Base-by-base conservation (phyloP, 495 filamentous ascomycete genomes). In the Penicillium alfredii region DNA sequence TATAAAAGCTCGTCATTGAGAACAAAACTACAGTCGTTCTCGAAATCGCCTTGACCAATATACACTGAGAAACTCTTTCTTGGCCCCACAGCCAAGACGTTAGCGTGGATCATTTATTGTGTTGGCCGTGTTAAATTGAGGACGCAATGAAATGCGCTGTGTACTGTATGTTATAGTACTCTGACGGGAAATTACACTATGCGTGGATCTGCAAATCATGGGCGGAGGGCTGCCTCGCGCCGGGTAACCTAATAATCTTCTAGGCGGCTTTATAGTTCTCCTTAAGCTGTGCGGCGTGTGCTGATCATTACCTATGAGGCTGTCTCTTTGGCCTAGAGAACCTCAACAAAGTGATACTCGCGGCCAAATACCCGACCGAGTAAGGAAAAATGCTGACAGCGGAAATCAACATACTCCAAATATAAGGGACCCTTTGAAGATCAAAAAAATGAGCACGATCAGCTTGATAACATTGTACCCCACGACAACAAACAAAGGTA, bases 361-460 rank as follows among this genome's bases (percentile, higher is more conserved):
- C 5, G 21, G 21, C 21, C 21, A 23, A 23, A 9, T 64, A 49
- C 8, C 54, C 63, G 22, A 64, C 30, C 2, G 56, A 54, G 41
- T 69, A 56, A 1, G 64, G 45, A 4, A 53, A 20, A 22, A 58
- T 60, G 3, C 60, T 59, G 12, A 58, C 33, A 8, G 50, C 55
- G 12, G 64, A 41, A 8, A 67, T 41, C 21, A 58, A 21, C 49
- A 69, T 53, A 22, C 51, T 58, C 66, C 63, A 69, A 31, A 64
- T 69, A 40, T 69, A 69, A 4, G 64, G 50, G 8, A 53, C 18
- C 61, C 56, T 20, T 58, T 61, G 46, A 69, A 69, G 26, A 52
- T 58, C 16, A 61, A 42, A 39, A 63, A 61, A 33, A 74, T 67
- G 38, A 64, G 57, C 17, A 66, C 40, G 25, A 59, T 50, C 23